Percentiles rank a stretch among this genome's conserved stretches.
Conservation (phyloP, 352 stramenopile genomes). For the Thraustochytrium sp. region DNA sequence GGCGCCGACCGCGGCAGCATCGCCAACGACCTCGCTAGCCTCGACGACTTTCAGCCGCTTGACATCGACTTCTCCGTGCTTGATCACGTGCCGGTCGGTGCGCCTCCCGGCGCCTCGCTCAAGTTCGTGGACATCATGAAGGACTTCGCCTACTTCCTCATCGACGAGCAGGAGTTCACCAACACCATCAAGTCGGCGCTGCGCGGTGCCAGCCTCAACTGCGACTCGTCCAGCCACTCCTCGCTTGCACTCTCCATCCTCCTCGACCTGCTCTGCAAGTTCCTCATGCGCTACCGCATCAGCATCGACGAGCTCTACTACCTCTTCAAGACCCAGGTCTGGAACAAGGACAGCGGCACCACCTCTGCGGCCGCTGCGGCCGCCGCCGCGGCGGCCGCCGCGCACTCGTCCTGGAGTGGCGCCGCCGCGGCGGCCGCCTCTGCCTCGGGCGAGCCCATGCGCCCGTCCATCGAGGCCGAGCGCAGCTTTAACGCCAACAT, state of each 20-base stretch:
- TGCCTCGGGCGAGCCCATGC: not conserved
- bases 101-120: not conserved
- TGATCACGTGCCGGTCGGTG: not conserved
- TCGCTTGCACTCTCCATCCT: not conserved
- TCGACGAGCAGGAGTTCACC: conserved; percentile 38
- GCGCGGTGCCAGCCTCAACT: not conserved
- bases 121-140: conserved; percentile 41
- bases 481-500: not conserved
- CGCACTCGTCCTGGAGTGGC: not conserved
- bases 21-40: not conserved
- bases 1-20: not conserved
- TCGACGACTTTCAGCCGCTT: conserved; percentile 33
- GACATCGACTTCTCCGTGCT: conserved; percentile 35
- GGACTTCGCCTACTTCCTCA: conserved; percentile 37
- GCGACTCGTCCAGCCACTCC: not conserved
- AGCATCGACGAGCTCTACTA: conserved; percentile 28
- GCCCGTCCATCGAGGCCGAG: conserved; percentile 21
- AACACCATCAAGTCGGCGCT: conserved; percentile 16
- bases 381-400: not conserved
- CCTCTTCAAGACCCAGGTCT: conserved; percentile 41
- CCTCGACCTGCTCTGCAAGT: conserved; percentile 7
- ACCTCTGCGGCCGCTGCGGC: not conserved
- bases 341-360: not conserved
- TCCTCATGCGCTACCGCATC: conserved; percentile 30
- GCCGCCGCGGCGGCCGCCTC: not conserved